These are phyloP conservation scores for Solanum hybrid DNA, from an alignment of 305 asterid genomes.

Conservation along the genomic window DNA sequence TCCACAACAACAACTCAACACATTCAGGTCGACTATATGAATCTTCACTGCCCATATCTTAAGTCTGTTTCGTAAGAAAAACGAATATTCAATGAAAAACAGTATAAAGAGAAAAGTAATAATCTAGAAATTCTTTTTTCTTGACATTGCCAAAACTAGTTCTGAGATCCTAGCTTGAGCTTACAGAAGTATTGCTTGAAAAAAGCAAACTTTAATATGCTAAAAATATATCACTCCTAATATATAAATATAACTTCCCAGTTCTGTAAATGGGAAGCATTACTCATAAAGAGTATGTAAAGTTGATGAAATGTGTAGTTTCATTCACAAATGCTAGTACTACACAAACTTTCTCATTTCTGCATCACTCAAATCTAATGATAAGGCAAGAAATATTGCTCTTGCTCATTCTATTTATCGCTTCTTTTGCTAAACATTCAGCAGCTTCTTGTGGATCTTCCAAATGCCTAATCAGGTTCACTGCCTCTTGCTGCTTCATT, in stretches of 20 bases:
- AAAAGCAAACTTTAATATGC: neutral
- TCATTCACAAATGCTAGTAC: neutral
- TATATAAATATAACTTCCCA: neutral
- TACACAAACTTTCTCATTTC: neutral
- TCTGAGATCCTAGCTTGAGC: conserved; percentile 2
- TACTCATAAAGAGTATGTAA: neutral
- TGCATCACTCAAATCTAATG: conserved; percentile 41
- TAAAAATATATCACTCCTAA: neutral
- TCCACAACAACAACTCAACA: neutral
- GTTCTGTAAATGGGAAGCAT: neutral
- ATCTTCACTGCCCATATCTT: neutral
- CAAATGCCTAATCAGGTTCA: conserved; percentile 50
- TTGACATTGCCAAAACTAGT: neutral
- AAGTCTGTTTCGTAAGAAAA: neutral
- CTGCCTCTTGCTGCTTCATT: conserved; percentile 59
- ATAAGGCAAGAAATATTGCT: conserved; percentile 43
- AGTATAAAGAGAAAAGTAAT: neutral
- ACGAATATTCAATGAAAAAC: neutral
- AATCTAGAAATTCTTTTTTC: neutral
- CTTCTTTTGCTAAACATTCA: conserved; percentile 54
- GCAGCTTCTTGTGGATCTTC: conserved; percentile 57
- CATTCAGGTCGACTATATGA: neutral
- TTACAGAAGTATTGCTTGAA: neutral
- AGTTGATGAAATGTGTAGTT: neutral
- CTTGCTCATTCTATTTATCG: conserved; percentile 42